A percentile compares a stretch with the other conserved stretches of the same genome.
phyloP scores from a whole-genome alignment of 306 rosid species.

The Ammopiptanthus mongolicus region DNA sequence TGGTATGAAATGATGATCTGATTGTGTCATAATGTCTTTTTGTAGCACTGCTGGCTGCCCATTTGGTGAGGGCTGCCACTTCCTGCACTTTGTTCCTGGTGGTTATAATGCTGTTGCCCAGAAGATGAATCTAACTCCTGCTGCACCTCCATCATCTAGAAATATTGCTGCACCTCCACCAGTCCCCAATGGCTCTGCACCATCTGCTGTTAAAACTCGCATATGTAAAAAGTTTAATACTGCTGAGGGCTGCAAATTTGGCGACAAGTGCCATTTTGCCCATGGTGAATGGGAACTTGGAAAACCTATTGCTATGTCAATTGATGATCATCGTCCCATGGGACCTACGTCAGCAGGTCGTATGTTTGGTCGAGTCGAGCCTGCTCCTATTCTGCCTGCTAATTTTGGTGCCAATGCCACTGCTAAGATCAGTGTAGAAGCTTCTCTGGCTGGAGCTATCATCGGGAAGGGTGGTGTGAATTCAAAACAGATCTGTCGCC shows the following conservation, averaged over 20 bases:
- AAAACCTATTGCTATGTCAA: conserved; percentile 45
- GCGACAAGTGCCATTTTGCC: conserved; percentile 91
- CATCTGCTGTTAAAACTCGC: conserved; percentile 59
- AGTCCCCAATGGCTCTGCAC: conserved; percentile 54
- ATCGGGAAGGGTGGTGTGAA: conserved; percentile 97
- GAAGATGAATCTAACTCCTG: conserved; percentile 77
- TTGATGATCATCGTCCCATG: conserved; percentile 58
- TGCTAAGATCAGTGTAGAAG: conserved; percentile 93
- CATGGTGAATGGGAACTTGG: conserved; percentile 98
- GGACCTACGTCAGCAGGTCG: conserved; percentile 50
- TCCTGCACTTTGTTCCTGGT: conserved; percentile 88
- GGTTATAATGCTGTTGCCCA: conserved; percentile 92
- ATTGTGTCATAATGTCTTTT: conserved; percentile 17
- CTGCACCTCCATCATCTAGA: conserved; percentile 56
- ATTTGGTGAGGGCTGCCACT: conserved; percentile 93
- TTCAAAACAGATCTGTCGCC: conserved; percentile 93
- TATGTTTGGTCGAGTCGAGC: conserved; percentile 52
- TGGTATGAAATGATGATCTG: conserved; percentile 20
- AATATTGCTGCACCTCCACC: conserved; percentile 46
- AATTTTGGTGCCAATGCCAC: conserved; percentile 91
- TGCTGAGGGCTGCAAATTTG: conserved; percentile 96
- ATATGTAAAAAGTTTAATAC: conserved; percentile 66
- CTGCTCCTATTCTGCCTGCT: conserved; percentile 53
- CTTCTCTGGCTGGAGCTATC: conserved; percentile 89
- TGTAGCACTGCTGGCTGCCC: conserved; percentile 96